Percentiles rank a stretch among this genome's conserved stretches.
These are phyloP conservation scores for Trichoderma sp. DNA, from an alignment of 2,329 filamentous ascomycete species.

Conservation along the genomic window DNA sequence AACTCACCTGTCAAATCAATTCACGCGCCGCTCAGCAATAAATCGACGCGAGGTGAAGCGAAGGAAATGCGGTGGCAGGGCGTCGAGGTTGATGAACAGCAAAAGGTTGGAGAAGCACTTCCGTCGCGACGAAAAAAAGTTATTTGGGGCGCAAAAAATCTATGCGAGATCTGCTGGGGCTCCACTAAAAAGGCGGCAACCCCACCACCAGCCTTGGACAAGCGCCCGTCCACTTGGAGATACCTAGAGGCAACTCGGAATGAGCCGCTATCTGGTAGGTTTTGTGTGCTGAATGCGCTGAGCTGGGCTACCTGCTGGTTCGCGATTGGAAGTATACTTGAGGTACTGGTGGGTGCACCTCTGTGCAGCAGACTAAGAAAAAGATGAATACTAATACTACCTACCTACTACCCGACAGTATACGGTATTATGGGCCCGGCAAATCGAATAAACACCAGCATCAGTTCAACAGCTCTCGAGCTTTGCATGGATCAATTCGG, in stretches of 20 bases:
- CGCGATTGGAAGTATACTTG: not conserved
- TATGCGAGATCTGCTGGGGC: conserved; percentile 17
- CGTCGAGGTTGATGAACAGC: not conserved
- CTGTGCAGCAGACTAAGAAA: not conserved
- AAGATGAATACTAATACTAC: too few relatives aligned
- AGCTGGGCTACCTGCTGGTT: not conserved
- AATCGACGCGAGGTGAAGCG: not conserved
- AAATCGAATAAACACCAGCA: not conserved
- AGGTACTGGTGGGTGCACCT: not conserved
- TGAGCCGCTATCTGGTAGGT: not conserved
- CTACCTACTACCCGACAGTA: too few relatives aligned
- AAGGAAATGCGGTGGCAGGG: not conserved
- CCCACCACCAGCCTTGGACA: conserved; percentile 7
- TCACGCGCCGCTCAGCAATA: not conserved
- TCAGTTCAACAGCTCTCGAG: not conserved
- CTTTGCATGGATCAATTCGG: not conserved
- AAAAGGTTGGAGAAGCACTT: conserved; percentile 21
- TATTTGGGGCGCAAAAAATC: conserved; percentile 20
- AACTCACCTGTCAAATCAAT: not conserved
- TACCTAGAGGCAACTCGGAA: not conserved
- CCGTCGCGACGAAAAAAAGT: conserved; percentile 19
- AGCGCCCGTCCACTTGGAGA: not conserved
- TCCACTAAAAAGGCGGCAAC: conserved; percentile 15
- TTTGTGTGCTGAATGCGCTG: not conserved
- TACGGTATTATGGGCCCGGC: not conserved